Conservation (phyloP, 1,139 yeast species). For the Lodderomyces metapsilosis region DNA sequence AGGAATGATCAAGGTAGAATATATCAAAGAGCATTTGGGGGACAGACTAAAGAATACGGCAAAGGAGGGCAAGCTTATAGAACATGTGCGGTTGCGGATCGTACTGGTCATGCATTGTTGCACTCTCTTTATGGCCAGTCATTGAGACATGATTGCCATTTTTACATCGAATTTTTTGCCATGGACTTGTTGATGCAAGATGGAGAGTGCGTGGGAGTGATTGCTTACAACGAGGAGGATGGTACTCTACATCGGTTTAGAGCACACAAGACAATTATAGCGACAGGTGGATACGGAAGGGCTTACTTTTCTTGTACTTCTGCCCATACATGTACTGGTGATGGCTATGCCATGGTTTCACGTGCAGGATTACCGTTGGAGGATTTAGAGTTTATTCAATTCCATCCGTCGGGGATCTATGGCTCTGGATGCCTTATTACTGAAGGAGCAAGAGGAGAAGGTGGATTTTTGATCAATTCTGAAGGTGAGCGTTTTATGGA, state of each 20-base stretch:
- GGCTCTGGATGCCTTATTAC: slow-evolving; percentile 98
- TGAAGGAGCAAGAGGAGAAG: slow-evolving; percentile 99
- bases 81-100: slow-evolving; percentile 98
- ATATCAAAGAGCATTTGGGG: slow-evolving; percentile 98
- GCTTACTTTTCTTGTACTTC: slow-evolving; percentile 98
- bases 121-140: slow-evolving; percentile 97
- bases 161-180: slow-evolving; percentile 96
- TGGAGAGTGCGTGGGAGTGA: slow-evolving; percentile 94
- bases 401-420: slow-evolving; percentile 99
- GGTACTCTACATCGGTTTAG: slow-evolving; percentile 97
- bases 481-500: slow-evolving; percentile 99
- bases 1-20: slow-evolving; percentile 96
- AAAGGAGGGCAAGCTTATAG: slow-evolving; percentile 99
- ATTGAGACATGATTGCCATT: slow-evolving; percentile 92
- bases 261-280: slow-evolving; percentile 92
- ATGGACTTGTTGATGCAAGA: slow-evolving; percentile 92
- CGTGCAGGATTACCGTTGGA: slow-evolving; percentile 97
- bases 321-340: slow-evolving; percentile 99
- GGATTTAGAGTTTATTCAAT: slow-evolving; percentile 96
- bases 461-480: slow-evolving; percentile 92
- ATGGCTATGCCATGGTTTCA: slow-evolving; percentile 96
- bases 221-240: slow-evolving; percentile 97
- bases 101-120: slow-evolving; percentile 96
- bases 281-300: slow-evolving; percentile 99
- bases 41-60: slow-evolving; percentile 92